These are phyloP conservation scores for Verticillium nonalfalfae DNA, from an alignment of 2,329 filamentous ascomycete genomes.

Conservation along the genomic window DNA sequence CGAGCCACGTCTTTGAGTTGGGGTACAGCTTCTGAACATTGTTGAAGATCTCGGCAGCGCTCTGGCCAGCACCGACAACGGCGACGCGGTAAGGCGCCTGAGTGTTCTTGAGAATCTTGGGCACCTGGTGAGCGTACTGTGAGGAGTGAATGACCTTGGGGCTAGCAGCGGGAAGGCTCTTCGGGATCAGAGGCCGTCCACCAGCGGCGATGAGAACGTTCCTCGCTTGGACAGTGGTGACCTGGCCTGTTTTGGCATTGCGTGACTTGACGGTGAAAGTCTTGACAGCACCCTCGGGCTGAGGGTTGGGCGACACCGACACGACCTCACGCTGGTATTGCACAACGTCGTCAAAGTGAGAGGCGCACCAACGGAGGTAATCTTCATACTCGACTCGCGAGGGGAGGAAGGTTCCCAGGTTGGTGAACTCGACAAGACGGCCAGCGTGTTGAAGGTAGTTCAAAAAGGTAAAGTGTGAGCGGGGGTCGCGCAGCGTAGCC, in stretches of 20 bases:
- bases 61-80: slow-evolving; percentile 85
- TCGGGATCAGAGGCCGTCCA: slow-evolving; percentile 63
- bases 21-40: slow-evolving; percentile 79
- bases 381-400: slow-evolving; percentile 87
- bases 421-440: slow-evolving; percentile 85
- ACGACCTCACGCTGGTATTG: slow-evolving; percentile 74
- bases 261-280: slow-evolving; percentile 63
- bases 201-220: slow-evolving; percentile 59
- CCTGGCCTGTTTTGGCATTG: slow-evolving; percentile 50
- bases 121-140: slow-evolving; percentile 65
- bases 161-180: slow-evolving; percentile 60
- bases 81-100: slow-evolving; percentile 65
- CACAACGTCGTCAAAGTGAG: slow-evolving; percentile 67
- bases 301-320: slow-evolving; percentile 51
- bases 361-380: slow-evolving; percentile 89
- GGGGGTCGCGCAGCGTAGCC: slow-evolving; percentile 80
- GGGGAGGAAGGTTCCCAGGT: slow-evolving; percentile 82
- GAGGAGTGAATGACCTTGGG: slow-evolving; percentile 82
- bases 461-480: slow-evolving; percentile 88
- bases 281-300: slow-evolving; percentile 42
- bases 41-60: slow-evolving; percentile 91
- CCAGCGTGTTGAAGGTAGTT: slow-evolving; percentile 83
- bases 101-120: slow-evolving; percentile 50
- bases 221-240: slow-evolving; percentile 48
- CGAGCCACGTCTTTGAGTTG: slow-evolving; percentile 67